Evolutionary conservation across 805 yeast genomes (phyloP).

Genomic region (Peterozyma xylosa): DNA sequence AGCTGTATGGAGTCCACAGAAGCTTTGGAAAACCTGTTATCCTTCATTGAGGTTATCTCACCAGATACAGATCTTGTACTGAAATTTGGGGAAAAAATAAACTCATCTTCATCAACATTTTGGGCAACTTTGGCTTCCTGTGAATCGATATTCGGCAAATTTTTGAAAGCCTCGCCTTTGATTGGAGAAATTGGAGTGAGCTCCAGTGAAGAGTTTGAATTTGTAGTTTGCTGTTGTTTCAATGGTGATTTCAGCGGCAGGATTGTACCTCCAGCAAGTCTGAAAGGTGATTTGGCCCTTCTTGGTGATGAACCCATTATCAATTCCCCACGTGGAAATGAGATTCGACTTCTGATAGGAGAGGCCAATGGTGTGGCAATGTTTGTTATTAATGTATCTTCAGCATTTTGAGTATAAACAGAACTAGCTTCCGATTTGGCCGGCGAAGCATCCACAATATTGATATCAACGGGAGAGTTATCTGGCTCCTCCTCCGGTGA

Average conservation of each 20-base stretch:
- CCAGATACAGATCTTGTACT: no score
- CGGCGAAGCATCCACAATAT: constrained; percentile 1
- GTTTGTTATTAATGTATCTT: neutral
- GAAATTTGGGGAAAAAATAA: constrained; percentile 14
- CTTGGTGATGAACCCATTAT: constrained; percentile 7
- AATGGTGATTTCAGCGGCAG: constrained; percentile 9
- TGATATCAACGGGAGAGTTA: neutral
- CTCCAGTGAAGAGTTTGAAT: neutral
- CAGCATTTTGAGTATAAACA: constrained; percentile 1
- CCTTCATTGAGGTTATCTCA: neutral
- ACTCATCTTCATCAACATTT: constrained; percentile 15
- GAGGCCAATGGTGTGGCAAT: neutral
- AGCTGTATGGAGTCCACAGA: neutral
- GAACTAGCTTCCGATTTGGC: constrained; percentile 5
- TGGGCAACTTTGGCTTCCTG: neutral
- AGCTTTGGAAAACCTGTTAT: neutral
- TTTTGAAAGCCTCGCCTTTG: neutral
- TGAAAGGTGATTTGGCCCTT: constrained; percentile 2
- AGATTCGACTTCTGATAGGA: constrained; percentile 4
- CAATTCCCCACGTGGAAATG: constrained; percentile 3
- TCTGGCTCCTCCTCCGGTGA: no score
- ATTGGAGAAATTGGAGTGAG: neutral
- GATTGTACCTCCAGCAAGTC: neutral
- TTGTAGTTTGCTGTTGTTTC: constrained; percentile 3
- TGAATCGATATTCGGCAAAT: neutral